Percentiles rank a stretch among this genome's conserved stretches.
Conservation (phyloP, 164 flowering plant genomes). For the Kingdonia uniflora region DNA sequence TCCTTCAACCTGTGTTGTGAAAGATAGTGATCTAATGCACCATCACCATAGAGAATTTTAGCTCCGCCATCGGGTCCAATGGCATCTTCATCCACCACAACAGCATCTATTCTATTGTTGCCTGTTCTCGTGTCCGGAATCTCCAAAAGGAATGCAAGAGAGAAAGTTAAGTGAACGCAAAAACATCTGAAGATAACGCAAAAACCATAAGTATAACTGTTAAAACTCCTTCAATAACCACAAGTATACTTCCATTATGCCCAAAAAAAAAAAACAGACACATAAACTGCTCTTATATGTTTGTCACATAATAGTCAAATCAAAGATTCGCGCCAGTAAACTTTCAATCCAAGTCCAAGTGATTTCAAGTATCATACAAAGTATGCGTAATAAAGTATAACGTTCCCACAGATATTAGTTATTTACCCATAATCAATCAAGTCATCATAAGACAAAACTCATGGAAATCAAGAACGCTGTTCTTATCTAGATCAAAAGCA, state of each 20-base stretch:
- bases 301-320: no score
- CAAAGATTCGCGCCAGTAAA: no score
- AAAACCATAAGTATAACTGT: no score
- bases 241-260: no score
- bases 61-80: conserved; percentile 46
- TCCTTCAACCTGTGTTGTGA: conserved; percentile 33
- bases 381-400: no score
- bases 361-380: no score
- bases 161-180: background rate
- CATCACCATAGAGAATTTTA: conserved; percentile 73
- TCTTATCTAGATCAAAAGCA: conserved; percentile 52
- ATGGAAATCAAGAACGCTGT: conserved; percentile 64
- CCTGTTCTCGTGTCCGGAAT: conserved; percentile 79
- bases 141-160: conserved; percentile 25
- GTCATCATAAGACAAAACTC: conserved; percentile 75
- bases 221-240: no score
- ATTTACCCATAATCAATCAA: conserved; percentile 3
- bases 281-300: no score
- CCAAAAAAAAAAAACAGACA: no score
- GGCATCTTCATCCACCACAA: conserved; percentile 79
- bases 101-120: conserved; percentile 71
- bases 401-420: no score
- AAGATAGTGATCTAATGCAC: conserved; percentile 59
- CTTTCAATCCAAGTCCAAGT: no score
- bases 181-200: no score